Conservation (phyloP, 371 early-diverging fungal species). For the Choanephora cucurbitarum region DNA sequence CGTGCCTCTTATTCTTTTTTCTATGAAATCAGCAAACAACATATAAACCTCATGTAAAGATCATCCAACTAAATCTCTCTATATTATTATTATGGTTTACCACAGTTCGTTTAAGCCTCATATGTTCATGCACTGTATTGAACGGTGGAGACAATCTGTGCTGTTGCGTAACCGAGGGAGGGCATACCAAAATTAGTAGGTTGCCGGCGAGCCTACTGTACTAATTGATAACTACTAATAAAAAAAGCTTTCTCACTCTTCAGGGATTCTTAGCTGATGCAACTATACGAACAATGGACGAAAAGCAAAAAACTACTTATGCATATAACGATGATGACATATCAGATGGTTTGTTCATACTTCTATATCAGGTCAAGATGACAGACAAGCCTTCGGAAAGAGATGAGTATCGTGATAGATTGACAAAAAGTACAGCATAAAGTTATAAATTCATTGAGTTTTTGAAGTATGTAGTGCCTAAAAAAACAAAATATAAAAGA, state of each 20-base stretch:
- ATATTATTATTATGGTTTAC: too few relatives aligned
- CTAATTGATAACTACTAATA: slow-evolving; percentile 32
- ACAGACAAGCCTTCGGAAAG: slow-evolving; percentile 38
- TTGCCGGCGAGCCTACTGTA: slow-evolving; percentile 35
- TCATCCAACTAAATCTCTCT: too few relatives aligned
- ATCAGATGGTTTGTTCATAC: slow-evolving; percentile 32
- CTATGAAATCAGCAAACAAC: too few relatives aligned
- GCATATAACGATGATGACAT: slow-evolving; percentile 48
- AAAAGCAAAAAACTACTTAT: slow-evolving; percentile 42
- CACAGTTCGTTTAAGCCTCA: too few relatives aligned
- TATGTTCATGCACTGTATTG: too few relatives aligned
- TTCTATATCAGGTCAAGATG: slow-evolving; percentile 37
- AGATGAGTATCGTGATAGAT: slow-evolving; percentile 26
- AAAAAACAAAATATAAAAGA: too few relatives aligned
- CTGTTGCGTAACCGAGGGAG: too few relatives aligned
- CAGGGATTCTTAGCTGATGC: slow-evolving; percentile 47
- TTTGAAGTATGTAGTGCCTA: too few relatives aligned
- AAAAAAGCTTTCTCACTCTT: slow-evolving; percentile 36
- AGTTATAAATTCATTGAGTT: slow-evolving; percentile 30
- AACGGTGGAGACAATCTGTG: too few relatives aligned
- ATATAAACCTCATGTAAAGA: too few relatives aligned
- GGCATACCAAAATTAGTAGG: too few relatives aligned
- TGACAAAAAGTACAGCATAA: slow-evolving; percentile 32
- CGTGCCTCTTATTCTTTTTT: too few relatives aligned
- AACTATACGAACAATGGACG: slow-evolving; percentile 47